Evolutionary conservation across 176 grass and related monocot genomes (phyloP).

Genomic region (Eleusine indica): DNA sequence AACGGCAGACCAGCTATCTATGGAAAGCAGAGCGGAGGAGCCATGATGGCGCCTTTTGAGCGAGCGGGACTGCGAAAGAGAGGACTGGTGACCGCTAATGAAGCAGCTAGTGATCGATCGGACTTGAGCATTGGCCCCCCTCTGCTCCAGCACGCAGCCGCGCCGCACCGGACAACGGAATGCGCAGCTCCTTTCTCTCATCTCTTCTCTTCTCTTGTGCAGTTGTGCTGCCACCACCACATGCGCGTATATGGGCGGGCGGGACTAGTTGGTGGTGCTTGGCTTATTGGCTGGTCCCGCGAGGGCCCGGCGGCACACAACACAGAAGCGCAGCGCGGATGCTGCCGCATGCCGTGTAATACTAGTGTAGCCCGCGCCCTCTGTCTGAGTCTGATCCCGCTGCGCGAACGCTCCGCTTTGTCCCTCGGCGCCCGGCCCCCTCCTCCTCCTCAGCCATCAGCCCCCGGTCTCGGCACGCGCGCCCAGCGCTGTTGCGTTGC

Average conservation of each 20-base stretch:
- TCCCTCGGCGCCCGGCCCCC: constrained; percentile 29
- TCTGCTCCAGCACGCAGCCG: background rate
- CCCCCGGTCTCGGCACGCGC: constrained; percentile 23
- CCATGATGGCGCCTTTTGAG: constrained; percentile 54
- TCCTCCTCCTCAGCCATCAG: too few species aligned
- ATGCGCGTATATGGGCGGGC: background rate
- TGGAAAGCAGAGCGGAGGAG: too few species aligned
- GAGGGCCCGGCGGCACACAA: background rate
- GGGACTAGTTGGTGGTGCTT: background rate
- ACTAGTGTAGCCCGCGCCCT: too few species aligned
- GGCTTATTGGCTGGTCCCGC: background rate
- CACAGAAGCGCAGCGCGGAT: background rate
- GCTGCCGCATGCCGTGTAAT: background rate
- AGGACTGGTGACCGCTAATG: too few species aligned
- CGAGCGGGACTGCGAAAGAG: background rate
- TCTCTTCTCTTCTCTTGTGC: background rate
- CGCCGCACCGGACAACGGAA: background rate
- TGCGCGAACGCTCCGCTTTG: constrained; percentile 57
- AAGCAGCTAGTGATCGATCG: too few species aligned
- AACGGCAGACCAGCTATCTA: background rate
- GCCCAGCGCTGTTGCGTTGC: background rate
- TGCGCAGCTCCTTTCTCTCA: background rate
- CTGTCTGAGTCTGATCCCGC: constrained; percentile 31
- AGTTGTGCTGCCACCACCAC: background rate
- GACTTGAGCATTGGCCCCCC: too few species aligned